Conservation (phyloP, 2,329 filamentous ascomycete genomes). For the Pyricularia grisea region DNA sequence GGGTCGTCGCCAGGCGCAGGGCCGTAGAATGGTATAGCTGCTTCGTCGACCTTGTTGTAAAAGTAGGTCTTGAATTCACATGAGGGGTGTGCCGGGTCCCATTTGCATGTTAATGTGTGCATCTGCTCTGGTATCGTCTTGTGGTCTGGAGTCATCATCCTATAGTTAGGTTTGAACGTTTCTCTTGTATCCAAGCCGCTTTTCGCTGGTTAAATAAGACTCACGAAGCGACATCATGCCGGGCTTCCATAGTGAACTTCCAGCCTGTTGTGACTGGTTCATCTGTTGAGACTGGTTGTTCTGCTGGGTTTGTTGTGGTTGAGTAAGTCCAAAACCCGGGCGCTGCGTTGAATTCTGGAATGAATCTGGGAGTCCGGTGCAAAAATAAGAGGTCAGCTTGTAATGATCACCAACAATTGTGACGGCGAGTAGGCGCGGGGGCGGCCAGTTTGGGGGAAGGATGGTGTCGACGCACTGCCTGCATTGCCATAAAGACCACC, state of each 20-base stretch:
- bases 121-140: constrained; percentile 71
- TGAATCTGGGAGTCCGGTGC: not conserved
- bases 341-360: not conserved
- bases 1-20: constrained; percentile 62
- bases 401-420: not conserved
- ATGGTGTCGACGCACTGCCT: not conserved
- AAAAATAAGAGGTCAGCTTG: not conserved
- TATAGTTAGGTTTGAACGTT: not conserved
- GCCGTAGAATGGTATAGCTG: constrained; percentile 66
- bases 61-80: constrained; percentile 78
- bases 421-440: no score
- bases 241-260: constrained; percentile 43
- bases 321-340: not conserved
- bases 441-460: not conserved
- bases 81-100: constrained; percentile 58
- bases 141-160: constrained; percentile 37
- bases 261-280: constrained; percentile 27
- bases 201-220: not conserved
- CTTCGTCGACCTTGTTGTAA: constrained; percentile 74
- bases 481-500: not conserved
- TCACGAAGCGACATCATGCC: constrained; percentile 39
- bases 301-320: constrained; percentile 22
- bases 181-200: no score
- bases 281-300: constrained; percentile 27
- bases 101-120: constrained; percentile 59